These are phyloP conservation scores for Cyclotella cryptica DNA, from an alignment of 108 stramenopile genomes.

Conservation along the genomic window DNA sequence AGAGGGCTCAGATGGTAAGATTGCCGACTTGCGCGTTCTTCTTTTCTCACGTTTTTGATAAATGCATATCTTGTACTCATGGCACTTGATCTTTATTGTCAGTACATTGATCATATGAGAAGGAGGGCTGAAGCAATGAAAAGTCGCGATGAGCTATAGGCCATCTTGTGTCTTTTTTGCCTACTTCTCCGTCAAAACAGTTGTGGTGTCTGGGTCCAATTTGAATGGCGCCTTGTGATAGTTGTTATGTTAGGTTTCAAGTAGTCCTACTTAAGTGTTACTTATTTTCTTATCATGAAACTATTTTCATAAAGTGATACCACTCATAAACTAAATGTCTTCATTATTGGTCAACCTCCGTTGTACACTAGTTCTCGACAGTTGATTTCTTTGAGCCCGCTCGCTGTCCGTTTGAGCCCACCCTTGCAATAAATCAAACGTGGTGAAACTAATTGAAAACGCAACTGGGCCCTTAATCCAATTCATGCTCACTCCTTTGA, in stretches of 20 bases:
- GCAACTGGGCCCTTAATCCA: constrained; percentile 98
- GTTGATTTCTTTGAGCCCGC: constrained; percentile 24
- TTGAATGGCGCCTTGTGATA: no score
- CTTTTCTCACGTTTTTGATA: background rate
- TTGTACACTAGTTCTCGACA: constrained; percentile 33
- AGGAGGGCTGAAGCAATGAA: background rate
- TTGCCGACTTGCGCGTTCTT: background rate
- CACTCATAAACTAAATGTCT: background rate
- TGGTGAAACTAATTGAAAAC: constrained; percentile 94
- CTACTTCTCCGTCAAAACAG: background rate
- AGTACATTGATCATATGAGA: background rate
- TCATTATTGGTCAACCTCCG: constrained; percentile 48
- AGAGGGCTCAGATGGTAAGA: background rate
- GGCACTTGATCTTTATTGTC: background rate
- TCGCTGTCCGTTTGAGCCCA: constrained; percentile 65
- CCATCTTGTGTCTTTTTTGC: background rate
- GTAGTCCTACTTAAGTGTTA: background rate
- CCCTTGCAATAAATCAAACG: constrained; percentile 89
- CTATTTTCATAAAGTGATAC: no score
- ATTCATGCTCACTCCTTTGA: constrained; percentile 97
- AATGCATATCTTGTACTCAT: background rate
- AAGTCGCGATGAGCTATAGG: background rate
- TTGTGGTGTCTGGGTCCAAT: background rate
- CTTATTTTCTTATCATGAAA: no score
- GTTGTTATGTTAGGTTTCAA: no score